A percentile compares a stretch with the other conserved stretches of the same genome.
Evolutionary conservation across 1,139 yeast species (phyloP).

Genomic region (Geotrichum australiense): DNA sequence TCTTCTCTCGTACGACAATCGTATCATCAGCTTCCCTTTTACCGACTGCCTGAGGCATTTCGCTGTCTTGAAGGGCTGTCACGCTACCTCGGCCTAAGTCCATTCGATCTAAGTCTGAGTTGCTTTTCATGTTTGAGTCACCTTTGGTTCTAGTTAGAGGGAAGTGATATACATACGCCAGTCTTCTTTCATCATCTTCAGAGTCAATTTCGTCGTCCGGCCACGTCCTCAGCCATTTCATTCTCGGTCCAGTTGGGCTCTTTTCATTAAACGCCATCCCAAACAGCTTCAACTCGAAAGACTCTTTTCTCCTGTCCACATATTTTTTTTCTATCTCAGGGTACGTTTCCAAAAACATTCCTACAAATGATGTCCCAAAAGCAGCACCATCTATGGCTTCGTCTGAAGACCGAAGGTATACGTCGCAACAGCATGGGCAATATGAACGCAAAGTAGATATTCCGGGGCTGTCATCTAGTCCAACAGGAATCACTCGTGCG

Average conservation of each 20-base stretch:
- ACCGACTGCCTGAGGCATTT: too few relatives aligned
- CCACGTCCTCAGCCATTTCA: slow-evolving; percentile 85
- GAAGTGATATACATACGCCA: too few relatives aligned
- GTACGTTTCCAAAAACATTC: slow-evolving; percentile 80
- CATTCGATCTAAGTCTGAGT: too few relatives aligned
- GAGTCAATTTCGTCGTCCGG: slow-evolving; percentile 39
- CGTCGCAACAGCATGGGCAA: slow-evolving; percentile 92
- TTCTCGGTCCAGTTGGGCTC: slow-evolving; percentile 80
- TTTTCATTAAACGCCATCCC: slow-evolving; percentile 78
- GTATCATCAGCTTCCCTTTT: too few relatives aligned
- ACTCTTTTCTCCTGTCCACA: slow-evolving; percentile 44
- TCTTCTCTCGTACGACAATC: too few relatives aligned
- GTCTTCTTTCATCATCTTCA: too few relatives aligned
- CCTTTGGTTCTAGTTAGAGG: too few relatives aligned
- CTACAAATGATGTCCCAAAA: slow-evolving; percentile 94
- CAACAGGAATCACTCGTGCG: slow-evolving; percentile 89
- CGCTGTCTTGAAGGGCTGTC: too few relatives aligned
- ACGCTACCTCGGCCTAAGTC: too few relatives aligned
- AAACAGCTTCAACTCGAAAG: slow-evolving; percentile 69
- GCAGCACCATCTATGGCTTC: slow-evolving; percentile 91
- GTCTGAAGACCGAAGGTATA: slow-evolving; percentile 82
- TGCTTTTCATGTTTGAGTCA: too few relatives aligned
- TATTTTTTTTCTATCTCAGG: slow-evolving; percentile 65
- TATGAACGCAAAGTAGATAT: slow-evolving; percentile 84
- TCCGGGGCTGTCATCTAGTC: slow-evolving; percentile 86